Base-by-base conservation (phyloP, 805 yeast genomes). In the Phaffomyces opuntiae region DNA sequence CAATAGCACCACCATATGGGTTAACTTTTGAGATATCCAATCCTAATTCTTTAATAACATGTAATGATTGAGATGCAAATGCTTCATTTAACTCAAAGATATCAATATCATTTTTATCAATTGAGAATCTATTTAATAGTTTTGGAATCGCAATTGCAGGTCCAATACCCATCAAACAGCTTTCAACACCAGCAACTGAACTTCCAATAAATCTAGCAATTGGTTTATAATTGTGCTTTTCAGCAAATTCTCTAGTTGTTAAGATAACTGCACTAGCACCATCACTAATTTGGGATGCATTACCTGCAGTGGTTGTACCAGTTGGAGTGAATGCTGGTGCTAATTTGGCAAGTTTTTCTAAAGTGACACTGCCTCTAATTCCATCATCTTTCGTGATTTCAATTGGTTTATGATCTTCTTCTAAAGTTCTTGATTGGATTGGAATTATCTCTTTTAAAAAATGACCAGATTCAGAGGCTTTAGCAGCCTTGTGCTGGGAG, bases 141-240 rank as follows among this genome's bases (percentile, higher is more conserved):
- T 75, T 77, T 49, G 97, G 96, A 57, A 89, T 87, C 47, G 96
- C 97, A 55, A 74, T 77, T 27, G 95, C 96, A 44, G 97, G 97
- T 38, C 96, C 97, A 54, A 89, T 78, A 45, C 96, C 97, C 97
- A 89, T 89, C 50, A 88, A 76, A 66, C 86, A 91, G 19, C 96
- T 96, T 44, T 96, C 95, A 39, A 88, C 96, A 53, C 97, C 97
- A 44, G 83, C 90, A 36, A 81, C 69, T 49, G 81, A 75, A 58
- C 86, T 79, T 55, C 80, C 81, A 49, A 87, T 78, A 57, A 77
- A 89, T 68, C 83, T 85, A 49, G 80, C 97, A 47, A 81, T 59
- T 49, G 87, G 79, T 40, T 81, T 80, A 56, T 83, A 73, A 42
- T 82, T 80, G 48, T 80, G 68, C 55, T 74, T 67, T 65, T 83